Evolutionary conservation across 306 rosid species (phyloP), one percentile per base, ranked within the genome.

Genomic region (Quercus berberidifolia): DNA sequence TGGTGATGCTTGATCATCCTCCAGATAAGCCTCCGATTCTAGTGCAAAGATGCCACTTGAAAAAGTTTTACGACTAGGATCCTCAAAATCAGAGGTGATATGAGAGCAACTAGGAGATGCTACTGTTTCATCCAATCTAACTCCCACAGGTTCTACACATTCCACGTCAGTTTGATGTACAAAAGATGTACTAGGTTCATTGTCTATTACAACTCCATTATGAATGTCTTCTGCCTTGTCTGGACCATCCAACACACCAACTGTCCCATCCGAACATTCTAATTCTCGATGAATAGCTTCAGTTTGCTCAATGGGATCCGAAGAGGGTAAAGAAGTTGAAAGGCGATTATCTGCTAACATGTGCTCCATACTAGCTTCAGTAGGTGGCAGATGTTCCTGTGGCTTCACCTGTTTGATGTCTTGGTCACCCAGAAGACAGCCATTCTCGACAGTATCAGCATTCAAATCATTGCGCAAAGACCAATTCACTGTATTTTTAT

Each of bases 11-110:
- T 80, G 92, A 75, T 76, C 85, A 81, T 85, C 89, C 80, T 75
- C 87, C 82, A 84, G 74, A 84, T 73, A 78, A 80, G 88, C 85
- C 75, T 80, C 85, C 26, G 80, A 83, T 65, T 76, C 89, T 65
- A 79, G 74, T 7, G 58, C 88, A 78, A 17, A 49, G 23, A 73
- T 71, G 51, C 67, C 82, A 85, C 75, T 83, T 68, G 93, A 81
- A 86, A 82, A 77, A 51, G 65, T 80, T 83, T 86, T 87, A 78
- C 80, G 86, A 74, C 89, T 78, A 75, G 85, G 74, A 80, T 85
- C 88, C 73, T 89, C 93, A 78, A 86, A 76, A 74, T 85, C 96
- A 69, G 88, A 86, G 83, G 90, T 89, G 74, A 88, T 89, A 85
- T 83, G 93, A 75, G 90, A 86, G 85, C 87, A 77, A 74, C 86